Evolutionary conservation across 108 stramenopile species (phyloP).

Genomic region (Cyclotella choctawhatcheeana): DNA sequence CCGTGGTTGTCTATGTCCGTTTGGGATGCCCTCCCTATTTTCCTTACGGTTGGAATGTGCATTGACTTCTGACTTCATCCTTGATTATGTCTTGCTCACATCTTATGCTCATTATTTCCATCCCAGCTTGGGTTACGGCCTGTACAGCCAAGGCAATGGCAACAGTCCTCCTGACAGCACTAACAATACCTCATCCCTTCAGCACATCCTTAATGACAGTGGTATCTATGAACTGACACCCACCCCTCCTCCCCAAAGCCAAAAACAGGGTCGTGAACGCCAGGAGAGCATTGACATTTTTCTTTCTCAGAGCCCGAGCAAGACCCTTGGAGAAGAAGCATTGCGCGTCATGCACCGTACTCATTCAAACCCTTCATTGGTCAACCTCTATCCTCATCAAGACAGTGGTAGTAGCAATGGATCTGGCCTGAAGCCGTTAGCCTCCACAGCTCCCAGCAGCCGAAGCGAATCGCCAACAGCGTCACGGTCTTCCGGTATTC

Average conservation of each 20-base stretch:
- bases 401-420: conserved; percentile 1
- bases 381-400: conserved; percentile 21
- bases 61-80: background rate
- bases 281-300: conserved; percentile 76
- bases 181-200: conserved; percentile 33
- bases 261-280: conserved; percentile 48
- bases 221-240: conserved; percentile 38
- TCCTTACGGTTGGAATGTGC: background rate
- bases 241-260: conserved; percentile 28
- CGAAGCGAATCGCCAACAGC: conserved; percentile 41
- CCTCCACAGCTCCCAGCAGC: conserved; percentile 48
- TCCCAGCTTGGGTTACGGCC: conserved; percentile 15
- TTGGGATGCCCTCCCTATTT: no score
- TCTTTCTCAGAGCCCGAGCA: conserved; percentile 80
- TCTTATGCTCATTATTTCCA: background rate
- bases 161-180: conserved; percentile 17
- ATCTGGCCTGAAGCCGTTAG: conserved; percentile 33
- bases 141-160: conserved; percentile 10
- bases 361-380: conserved; percentile 31
- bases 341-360: conserved; percentile 56
- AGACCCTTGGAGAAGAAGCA: conserved; percentile 82
- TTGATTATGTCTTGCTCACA: background rate
- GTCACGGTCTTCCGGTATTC: conserved; percentile 1
- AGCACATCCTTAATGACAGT: conserved; percentile 42
- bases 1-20: background rate